Evolutionary conservation across 129 eudicot species (phyloP).

Genomic region (Silybum marianum): DNA sequence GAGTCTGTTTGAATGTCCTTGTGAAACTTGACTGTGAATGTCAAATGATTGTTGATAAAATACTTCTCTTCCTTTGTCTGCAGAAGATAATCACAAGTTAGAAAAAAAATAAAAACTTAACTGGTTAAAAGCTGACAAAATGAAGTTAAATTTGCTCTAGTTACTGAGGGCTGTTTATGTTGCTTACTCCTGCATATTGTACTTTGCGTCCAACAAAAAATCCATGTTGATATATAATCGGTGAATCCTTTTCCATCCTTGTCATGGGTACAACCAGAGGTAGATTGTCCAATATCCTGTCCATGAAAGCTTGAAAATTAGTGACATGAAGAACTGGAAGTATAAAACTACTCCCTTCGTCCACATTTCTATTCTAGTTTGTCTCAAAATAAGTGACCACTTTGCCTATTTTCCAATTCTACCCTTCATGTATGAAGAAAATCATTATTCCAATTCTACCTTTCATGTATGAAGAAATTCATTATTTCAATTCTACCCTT

Average conservation of each 20-base stretch:
- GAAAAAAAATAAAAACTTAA: neutral
- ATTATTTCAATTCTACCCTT: neutral
- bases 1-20: constrained; percentile 59
- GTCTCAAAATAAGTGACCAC: neutral
- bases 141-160: neutral
- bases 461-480: neutral
- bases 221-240: constrained; percentile 57
- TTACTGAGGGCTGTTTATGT: constrained; percentile 13
- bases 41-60: constrained; percentile 69
- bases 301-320: constrained; percentile 15
- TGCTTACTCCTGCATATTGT: constrained; percentile 68
- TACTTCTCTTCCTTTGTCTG: constrained; percentile 75
- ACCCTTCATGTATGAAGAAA: neutral
- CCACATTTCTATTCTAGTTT: neutral
- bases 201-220: constrained; percentile 65
- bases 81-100: constrained; percentile 22
- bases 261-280: constrained; percentile 67
- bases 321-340: neutral
- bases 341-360: neutral
- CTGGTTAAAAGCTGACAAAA: neutral
- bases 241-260: constrained; percentile 44
- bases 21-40: constrained; percentile 67
- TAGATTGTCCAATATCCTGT: constrained; percentile 81
- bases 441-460: too few species aligned
- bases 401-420: neutral